Percentiles rank a stretch among this genome's conserved stretches.
These are phyloP conservation scores for Zasmidium citrigriseum DNA, from an alignment of 2,329 filamentous ascomycete species.

Conservation along the genomic window DNA sequence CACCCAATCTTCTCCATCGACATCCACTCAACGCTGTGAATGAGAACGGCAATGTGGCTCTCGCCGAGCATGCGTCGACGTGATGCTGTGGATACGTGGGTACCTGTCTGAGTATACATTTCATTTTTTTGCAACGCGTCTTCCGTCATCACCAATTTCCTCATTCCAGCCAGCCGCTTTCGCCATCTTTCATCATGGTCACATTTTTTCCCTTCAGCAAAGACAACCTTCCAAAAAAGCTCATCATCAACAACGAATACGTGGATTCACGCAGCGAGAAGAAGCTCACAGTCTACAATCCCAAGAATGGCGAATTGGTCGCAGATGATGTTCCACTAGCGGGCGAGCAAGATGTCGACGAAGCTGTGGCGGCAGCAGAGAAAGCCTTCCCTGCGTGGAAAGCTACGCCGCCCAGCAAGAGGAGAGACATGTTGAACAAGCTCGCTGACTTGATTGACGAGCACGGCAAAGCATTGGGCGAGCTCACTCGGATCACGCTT, in stretches of 20 bases:
- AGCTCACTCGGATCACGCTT: constrained; percentile 49
- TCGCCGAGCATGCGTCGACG: background rate
- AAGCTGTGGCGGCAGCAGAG: constrained; percentile 60
- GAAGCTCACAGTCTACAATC: constrained; percentile 52
- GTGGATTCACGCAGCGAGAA: constrained; percentile 34
- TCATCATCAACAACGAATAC: constrained; percentile 39
- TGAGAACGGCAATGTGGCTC: background rate
- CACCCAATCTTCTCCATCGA: background rate
- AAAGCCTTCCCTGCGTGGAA: constrained; percentile 69
- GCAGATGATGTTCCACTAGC: constrained; percentile 50
- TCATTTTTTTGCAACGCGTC: background rate
- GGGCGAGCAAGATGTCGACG: constrained; percentile 55
- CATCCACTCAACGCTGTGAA: background rate
- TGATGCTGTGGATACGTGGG: background rate
- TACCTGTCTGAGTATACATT: background rate
- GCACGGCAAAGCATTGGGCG: constrained; percentile 55
- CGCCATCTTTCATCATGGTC: too few species aligned
- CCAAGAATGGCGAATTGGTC: constrained; percentile 51
- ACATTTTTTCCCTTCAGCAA: constrained; percentile 18
- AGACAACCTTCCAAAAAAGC: constrained; percentile 40
- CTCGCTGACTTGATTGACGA: constrained; percentile 53
- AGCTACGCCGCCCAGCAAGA: constrained; percentile 57
- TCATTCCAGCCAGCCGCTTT: too few species aligned
- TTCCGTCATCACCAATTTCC: too few species aligned
- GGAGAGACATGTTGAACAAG: constrained; percentile 69